These are phyloP conservation scores for Metschnikowia dekortorum DNA, from an alignment of 805 yeast species.

Conservation along the genomic window DNA sequence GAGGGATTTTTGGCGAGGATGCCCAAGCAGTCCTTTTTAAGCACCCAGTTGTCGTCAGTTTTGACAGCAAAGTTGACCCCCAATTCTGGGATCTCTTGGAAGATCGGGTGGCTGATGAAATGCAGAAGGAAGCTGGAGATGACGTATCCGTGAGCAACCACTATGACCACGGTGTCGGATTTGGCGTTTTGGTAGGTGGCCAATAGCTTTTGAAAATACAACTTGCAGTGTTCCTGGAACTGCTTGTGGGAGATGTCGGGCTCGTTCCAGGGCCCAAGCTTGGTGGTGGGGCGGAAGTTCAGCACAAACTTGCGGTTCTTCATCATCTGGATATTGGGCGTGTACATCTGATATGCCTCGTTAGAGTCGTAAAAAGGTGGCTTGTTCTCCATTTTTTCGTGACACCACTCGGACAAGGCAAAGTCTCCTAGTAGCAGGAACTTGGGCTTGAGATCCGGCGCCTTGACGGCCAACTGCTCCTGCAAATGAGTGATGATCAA, in stretches of 20 bases:
- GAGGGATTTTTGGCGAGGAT: constrained; percentile 22
- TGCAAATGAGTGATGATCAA: constrained; percentile 29
- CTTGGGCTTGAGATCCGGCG: constrained; percentile 28
- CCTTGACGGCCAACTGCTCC: constrained; percentile 17
- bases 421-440: constrained; percentile 41
- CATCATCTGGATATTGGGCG: constrained; percentile 37
- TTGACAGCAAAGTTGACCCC: constrained; percentile 31
- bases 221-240: constrained; percentile 35
- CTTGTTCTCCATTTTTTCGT: constrained; percentile 38
- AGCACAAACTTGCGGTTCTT: constrained; percentile 31
- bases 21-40: constrained; percentile 31
- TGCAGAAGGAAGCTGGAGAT: constrained; percentile 36
- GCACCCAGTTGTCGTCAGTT: constrained; percentile 26
- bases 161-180: constrained; percentile 33
- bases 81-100: constrained; percentile 42
- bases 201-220: constrained; percentile 36
- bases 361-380: constrained; percentile 41
- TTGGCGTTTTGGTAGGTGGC: constrained; percentile 37
- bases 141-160: constrained; percentile 40
- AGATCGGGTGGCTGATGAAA: constrained; percentile 41
- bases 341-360: constrained; percentile 44
- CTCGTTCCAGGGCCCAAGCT: constrained; percentile 42
- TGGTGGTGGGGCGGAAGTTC: constrained; percentile 40
- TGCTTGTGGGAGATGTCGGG: constrained; percentile 36
- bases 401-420: constrained; percentile 45